These are phyloP conservation scores for Trametes versicolor DNA, from an alignment of 1,284 basidiomycete species.

Conservation along the genomic window DNA sequence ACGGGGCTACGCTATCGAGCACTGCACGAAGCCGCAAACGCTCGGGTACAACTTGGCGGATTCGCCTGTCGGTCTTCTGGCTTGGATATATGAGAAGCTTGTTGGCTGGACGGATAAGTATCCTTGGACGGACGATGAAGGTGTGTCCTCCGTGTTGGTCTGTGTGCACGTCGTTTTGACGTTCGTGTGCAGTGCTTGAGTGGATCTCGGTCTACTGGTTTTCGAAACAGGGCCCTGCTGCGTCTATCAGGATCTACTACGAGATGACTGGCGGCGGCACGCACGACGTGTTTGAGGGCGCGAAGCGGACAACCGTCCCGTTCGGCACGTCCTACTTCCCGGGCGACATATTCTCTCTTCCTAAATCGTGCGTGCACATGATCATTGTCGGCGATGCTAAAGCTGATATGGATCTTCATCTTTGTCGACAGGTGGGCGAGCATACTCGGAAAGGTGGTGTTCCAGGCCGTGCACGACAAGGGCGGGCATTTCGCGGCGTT, in stretches of 20 bases:
- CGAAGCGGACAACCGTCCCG: conserved; percentile 48
- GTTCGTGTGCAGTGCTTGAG: conserved; percentile 54
- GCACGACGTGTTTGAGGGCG: conserved; percentile 3
- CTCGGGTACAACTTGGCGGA: conserved; percentile 64
- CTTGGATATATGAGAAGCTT: conserved; percentile 71
- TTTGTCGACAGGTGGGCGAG: not conserved
- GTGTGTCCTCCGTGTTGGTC: too few species aligned
- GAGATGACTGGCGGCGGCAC: conserved; percentile 41
- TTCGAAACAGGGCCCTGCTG: conserved; percentile 61
- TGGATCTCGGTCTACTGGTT: conserved; percentile 71
- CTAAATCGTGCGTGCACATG: conserved; percentile 46
- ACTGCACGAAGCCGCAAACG: conserved; percentile 64
- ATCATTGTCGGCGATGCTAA: too few species aligned
- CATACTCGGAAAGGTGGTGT: conserved; percentile 42
- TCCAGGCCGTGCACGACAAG: conserved; percentile 37
- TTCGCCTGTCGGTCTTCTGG: conserved; percentile 64
- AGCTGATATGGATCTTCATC: too few species aligned
- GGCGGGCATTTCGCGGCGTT: conserved; percentile 47
- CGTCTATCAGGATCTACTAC: conserved; percentile 63
- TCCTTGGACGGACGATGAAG: conserved; percentile 61
- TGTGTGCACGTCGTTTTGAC: too few species aligned
- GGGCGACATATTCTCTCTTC: conserved; percentile 47
- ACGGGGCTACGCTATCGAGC: conserved; percentile 52
- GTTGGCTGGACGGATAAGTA: conserved; percentile 60
- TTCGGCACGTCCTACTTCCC: conserved; percentile 61